These are phyloP conservation scores for Nakazawaea holstii DNA, from an alignment of 805 yeast species.

Conservation along the genomic window DNA sequence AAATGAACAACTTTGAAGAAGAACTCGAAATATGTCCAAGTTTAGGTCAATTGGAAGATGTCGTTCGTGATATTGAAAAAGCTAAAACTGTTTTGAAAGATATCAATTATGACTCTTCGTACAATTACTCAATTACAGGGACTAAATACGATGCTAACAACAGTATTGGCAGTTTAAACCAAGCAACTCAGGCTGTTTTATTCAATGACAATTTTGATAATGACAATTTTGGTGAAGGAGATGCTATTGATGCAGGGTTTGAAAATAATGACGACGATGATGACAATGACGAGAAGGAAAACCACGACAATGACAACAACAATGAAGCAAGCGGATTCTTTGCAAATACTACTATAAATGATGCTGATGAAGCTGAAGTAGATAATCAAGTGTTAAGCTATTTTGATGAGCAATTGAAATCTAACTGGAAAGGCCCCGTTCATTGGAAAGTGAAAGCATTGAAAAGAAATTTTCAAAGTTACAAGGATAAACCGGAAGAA, in stretches of 20 bases:
- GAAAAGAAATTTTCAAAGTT: conserved; percentile 27
- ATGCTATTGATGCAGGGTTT: conserved; percentile 12
- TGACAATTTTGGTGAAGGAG: conserved; percentile 15
- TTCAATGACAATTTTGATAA: conserved; percentile 11
- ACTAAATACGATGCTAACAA: conserved; percentile 6
- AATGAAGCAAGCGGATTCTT: conserved; percentile 14
- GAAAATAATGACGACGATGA: conserved; percentile 16
- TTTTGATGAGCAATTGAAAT: conserved; percentile 62
- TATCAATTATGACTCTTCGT: conserved; percentile 27
- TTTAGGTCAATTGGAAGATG: conserved; percentile 47
- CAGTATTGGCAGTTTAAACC: conserved; percentile 9
- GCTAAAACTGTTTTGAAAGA: conserved; percentile 42
- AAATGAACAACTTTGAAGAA: conserved; percentile 18
- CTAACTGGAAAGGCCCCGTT: conserved; percentile 82
- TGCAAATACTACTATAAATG: conserved; percentile 3
- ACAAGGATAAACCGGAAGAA: not conserved
- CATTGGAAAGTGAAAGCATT: conserved; percentile 77
- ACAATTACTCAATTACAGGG: conserved; percentile 10
- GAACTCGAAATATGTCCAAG: conserved; percentile 56
- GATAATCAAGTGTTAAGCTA: conserved; percentile 71
- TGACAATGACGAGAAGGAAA: conserved; percentile 15
- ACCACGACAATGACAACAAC: conserved; percentile 17
- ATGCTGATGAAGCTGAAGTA: conserved; percentile 14
- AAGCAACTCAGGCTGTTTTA: conserved; percentile 5
- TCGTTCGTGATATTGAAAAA: conserved; percentile 47